Conservation (phyloP, 2,329 filamentous ascomycete species). For the Diplodia mutila region DNA sequence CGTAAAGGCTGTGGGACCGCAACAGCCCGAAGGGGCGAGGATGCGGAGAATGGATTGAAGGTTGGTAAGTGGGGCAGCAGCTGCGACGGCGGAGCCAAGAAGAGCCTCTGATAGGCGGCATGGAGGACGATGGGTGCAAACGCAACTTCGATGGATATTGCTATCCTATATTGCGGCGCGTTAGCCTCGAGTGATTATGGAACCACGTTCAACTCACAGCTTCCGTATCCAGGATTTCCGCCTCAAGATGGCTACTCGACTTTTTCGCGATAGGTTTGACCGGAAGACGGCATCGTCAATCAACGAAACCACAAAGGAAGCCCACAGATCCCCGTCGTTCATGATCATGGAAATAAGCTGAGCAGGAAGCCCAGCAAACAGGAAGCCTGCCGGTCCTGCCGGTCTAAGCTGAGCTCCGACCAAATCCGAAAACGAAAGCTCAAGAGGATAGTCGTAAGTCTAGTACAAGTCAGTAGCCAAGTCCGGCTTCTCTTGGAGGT, state of each 20-base stretch:
- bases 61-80: not conserved
- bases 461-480: not conserved
- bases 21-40: constrained; percentile 5
- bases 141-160: constrained; percentile 1
- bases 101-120: constrained; percentile 20
- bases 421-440: constrained; percentile 16
- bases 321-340: constrained; percentile 24
- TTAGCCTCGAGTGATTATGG: not conserved
- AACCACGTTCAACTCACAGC: not conserved
- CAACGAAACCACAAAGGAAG: constrained; percentile 9
- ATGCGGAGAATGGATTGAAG: constrained; percentile 19
- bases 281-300: constrained; percentile 11
- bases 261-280: not conserved
- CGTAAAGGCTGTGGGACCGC: constrained; percentile 27
- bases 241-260: not conserved
- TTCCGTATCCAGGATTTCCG: constrained; percentile 18
- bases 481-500: not conserved
- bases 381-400: constrained; percentile 12
- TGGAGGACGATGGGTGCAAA: constrained; percentile 25
- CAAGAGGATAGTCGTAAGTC: constrained; percentile 18
- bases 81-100: constrained; percentile 15
- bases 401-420: constrained; percentile 2
- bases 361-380: constrained; percentile 23
- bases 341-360: constrained; percentile 26
- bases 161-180: not conserved